Evolutionary conservation across 768 basidiomycete genomes (phyloP).

Genomic region (Pluteus cervinus): DNA sequence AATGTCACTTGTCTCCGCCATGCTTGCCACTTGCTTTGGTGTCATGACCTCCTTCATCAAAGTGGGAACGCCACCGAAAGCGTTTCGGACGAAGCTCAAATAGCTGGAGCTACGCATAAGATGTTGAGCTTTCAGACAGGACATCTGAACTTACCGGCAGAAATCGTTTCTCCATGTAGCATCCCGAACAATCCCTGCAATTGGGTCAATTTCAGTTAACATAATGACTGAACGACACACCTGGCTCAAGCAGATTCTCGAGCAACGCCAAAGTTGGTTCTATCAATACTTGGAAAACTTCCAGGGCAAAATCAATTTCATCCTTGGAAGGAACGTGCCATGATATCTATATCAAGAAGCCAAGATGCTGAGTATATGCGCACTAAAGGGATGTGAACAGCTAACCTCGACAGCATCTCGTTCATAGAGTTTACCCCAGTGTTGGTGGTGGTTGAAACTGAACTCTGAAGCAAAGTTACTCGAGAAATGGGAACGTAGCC

Average conservation of each 20-base stretch:
- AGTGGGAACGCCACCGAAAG: conserved; percentile 70
- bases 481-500: not conserved
- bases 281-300: conserved; percentile 60
- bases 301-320: conserved; percentile 73
- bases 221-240: conserved; percentile 20
- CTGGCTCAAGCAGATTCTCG: conserved; percentile 48
- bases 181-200: conserved; percentile 41
- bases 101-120: conserved; percentile 31
- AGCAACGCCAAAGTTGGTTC: conserved; percentile 55
- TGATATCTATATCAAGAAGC: conserved; percentile 36
- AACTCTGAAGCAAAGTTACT: conserved; percentile 43
- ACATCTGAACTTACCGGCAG: conserved; percentile 48
- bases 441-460: conserved; percentile 56
- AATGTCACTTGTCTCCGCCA: conserved; percentile 55
- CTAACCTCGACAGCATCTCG: conserved; percentile 64
- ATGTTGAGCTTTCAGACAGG: not conserved
- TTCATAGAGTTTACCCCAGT: conserved; percentile 78
- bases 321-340: conserved; percentile 72
- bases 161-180: conserved; percentile 80
- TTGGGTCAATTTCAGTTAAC: conserved; percentile 7
- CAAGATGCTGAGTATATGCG: conserved; percentile 1
- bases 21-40: conserved; percentile 37
- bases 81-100: conserved; percentile 67
- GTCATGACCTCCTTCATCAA: conserved; percentile 49
- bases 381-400: not conserved